Evolutionary conservation across 805 yeast genomes (phyloP).

Genomic region (Lipomyces yamanashiensis): DNA sequence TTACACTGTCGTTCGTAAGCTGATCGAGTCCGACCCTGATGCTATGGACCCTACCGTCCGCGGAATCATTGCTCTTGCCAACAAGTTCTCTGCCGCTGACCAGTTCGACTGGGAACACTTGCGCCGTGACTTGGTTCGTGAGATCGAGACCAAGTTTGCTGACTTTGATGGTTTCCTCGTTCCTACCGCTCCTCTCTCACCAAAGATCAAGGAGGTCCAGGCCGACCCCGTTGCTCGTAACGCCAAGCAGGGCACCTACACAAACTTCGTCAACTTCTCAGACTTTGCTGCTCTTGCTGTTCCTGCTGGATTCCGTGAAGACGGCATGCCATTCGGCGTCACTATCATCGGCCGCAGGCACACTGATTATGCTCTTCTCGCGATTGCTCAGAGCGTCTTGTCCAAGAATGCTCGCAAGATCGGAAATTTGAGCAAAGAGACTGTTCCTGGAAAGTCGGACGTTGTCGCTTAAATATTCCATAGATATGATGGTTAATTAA

Average conservation of each 20-base stretch:
- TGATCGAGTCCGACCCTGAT: slow-evolving; percentile 56
- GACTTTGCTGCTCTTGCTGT: slow-evolving; percentile 89
- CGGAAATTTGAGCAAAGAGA: slow-evolving; percentile 46
- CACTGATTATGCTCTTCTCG: slow-evolving; percentile 86
- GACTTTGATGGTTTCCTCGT: slow-evolving; percentile 77
- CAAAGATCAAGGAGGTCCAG: slow-evolving; percentile 71
- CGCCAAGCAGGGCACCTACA: slow-evolving; percentile 94
- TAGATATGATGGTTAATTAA: neutral
- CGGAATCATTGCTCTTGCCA: slow-evolving; percentile 76
- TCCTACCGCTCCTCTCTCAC: slow-evolving; percentile 94
- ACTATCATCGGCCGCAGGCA: slow-evolving; percentile 81
- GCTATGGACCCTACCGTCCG: slow-evolving; percentile 84
- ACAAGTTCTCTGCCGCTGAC: slow-evolving; percentile 76
- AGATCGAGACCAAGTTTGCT: slow-evolving; percentile 58
- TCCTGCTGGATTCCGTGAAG: slow-evolving; percentile 86
- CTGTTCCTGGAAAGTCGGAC: slow-evolving; percentile 21
- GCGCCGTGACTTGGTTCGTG: slow-evolving; percentile 76
- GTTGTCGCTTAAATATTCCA: slow-evolving; percentile 10
- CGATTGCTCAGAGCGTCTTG: slow-evolving; percentile 75
- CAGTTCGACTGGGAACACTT: slow-evolving; percentile 85
- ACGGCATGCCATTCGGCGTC: slow-evolving; percentile 89
- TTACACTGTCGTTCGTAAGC: slow-evolving; percentile 76
- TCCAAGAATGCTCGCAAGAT: slow-evolving; percentile 54
- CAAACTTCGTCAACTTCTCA: slow-evolving; percentile 93
- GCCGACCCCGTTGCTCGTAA: slow-evolving; percentile 81